Evolutionary conservation across 306 rosid genomes (phyloP).

Genomic region (Prunus mongolica): DNA sequence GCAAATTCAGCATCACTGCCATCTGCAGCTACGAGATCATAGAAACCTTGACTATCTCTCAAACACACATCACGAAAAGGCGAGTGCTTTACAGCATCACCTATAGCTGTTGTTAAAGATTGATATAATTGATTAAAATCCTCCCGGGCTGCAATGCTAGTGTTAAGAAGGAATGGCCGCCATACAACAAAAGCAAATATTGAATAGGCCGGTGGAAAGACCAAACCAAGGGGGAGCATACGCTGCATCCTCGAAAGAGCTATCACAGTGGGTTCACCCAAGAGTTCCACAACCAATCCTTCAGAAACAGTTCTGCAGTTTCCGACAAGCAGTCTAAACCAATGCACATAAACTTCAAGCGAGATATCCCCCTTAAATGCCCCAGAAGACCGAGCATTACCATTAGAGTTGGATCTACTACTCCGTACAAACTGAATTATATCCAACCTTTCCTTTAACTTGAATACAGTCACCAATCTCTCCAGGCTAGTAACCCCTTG

Average conservation of each 20-base stretch:
- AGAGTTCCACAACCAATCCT: conserved; percentile 81
- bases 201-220: conserved; percentile 91
- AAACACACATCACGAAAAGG: conserved; percentile 93
- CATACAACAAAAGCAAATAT: conserved; percentile 76
- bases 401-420: conserved; percentile 83
- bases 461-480: conserved; percentile 80
- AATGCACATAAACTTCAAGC: conserved; percentile 77
- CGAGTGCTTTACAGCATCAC: conserved; percentile 74
- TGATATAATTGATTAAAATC: conserved; percentile 71
- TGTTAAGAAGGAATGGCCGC: conserved; percentile 63
- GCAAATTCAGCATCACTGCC: conserved; percentile 83
- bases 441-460: conserved; percentile 87
- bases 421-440: conserved; percentile 70
- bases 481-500: conserved; percentile 85
- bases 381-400: conserved; percentile 71
- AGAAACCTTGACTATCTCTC: conserved; percentile 79
- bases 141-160: conserved; percentile 60
- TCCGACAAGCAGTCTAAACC: conserved; percentile 94
- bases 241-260: conserved; percentile 97
- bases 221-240: conserved; percentile 72
- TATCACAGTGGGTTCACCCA: conserved; percentile 75
- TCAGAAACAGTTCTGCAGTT: conserved; percentile 77
- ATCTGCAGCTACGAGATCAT: conserved; percentile 77
- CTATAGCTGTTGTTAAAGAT: conserved; percentile 57
- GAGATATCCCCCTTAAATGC: conserved; percentile 62